Conservation (phyloP, 306 rosid species). For the Vigna radiata region DNA sequence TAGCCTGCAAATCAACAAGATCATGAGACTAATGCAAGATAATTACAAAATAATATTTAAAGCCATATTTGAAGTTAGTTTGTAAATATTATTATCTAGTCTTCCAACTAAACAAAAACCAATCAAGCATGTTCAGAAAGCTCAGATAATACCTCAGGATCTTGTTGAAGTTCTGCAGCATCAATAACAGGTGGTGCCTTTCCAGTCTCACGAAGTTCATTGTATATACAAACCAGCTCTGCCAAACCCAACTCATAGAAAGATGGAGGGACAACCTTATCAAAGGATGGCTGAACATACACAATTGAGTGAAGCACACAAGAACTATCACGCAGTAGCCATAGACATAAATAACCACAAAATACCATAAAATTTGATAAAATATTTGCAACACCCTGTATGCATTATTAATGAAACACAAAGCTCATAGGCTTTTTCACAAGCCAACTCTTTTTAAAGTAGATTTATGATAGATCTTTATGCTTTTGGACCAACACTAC, state of each 20-base stretch:
- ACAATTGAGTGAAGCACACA: constrained; percentile 30
- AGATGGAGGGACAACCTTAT: constrained; percentile 71
- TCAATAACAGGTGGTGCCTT: constrained; percentile 71
- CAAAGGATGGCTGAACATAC: constrained; percentile 74
- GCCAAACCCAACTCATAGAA: constrained; percentile 78
- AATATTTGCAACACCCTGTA: constrained; percentile 16
- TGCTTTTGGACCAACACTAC: constrained; percentile 11
- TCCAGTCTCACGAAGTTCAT: constrained; percentile 71
- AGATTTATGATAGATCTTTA: constrained; percentile 17
- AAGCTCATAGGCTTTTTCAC: constrained; percentile 13
- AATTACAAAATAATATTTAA: not conserved
- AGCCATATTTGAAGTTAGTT: not conserved
- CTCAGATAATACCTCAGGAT: constrained; percentile 66
- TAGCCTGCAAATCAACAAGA: constrained; percentile 56
- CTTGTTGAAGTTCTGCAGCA: constrained; percentile 69
- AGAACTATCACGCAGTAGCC: constrained; percentile 29
- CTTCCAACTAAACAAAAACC: not conserved
- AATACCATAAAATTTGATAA: not conserved
- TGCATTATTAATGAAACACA: constrained; percentile 6
- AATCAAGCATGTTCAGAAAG: constrained; percentile 15
- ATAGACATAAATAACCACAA: constrained; percentile 1
- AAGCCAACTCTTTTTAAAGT: not conserved
- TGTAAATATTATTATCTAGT: not conserved
- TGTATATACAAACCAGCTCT: constrained; percentile 67
- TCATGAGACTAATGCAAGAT: not conserved